Conservation (phyloP, 208 protist genomes). For the Naegleria lovaniensis region DNA sequence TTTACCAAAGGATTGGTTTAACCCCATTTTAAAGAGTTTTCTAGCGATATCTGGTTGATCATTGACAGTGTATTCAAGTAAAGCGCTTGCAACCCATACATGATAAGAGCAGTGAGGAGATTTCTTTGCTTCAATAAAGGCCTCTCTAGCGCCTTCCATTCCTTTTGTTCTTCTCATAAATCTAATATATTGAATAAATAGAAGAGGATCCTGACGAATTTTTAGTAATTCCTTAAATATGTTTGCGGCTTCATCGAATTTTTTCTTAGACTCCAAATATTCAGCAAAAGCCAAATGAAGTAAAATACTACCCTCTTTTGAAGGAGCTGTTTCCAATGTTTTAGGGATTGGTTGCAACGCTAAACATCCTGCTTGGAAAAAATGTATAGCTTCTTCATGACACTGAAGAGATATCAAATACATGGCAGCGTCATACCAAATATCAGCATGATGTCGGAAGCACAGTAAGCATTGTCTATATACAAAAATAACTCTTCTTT, state of each 20-base stretch:
- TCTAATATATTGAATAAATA: constrained; percentile 20
- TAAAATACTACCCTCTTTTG: background rate
- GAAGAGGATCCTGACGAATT: background rate
- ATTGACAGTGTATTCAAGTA: background rate
- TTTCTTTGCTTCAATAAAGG: background rate
- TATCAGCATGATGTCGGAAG: constrained; percentile 2
- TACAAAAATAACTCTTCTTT: background rate
- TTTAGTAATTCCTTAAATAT: background rate
- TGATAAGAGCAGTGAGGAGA: background rate
- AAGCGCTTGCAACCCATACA: constrained; percentile 2
- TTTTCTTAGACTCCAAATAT: constrained; percentile 12
- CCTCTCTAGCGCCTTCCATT: background rate
- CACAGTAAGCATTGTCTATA: background rate
- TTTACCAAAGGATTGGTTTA: background rate
- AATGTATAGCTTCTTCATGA: background rate
- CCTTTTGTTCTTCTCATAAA: background rate
- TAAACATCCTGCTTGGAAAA: background rate
- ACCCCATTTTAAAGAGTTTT: background rate
- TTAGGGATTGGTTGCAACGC: background rate
- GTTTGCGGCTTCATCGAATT: background rate
- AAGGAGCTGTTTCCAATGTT: background rate
- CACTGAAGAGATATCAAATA: background rate
- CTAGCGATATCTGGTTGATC: background rate
- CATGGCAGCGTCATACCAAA: constrained; percentile 13
- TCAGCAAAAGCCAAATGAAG: constrained; percentile 3